phyloP scores from a whole-genome alignment of 192 early-diverging fungal species.

The Coemansia sp. region DNA sequence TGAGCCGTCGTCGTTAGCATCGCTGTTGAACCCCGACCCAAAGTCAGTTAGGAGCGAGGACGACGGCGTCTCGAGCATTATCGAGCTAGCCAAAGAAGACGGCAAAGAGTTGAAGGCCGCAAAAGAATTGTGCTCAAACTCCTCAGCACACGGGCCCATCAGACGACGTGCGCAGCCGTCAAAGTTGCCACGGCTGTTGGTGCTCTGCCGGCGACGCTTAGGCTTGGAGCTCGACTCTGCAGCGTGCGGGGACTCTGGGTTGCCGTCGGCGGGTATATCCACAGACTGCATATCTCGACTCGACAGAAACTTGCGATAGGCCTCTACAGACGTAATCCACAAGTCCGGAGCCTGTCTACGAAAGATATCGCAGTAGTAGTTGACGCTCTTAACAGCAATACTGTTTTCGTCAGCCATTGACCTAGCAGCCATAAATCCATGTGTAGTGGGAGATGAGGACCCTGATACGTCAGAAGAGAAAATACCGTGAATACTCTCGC shows the following conservation, averaged over 20 bases:
- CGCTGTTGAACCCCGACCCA: conserved; percentile 25
- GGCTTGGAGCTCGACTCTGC: conserved; percentile 3
- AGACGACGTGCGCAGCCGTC: background rate
- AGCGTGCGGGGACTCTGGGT: background rate
- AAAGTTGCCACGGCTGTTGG: background rate
- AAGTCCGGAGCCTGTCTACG: conserved; percentile 26
- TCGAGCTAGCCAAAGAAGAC: conserved; percentile 12
- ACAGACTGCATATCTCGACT: conserved; percentile 21
- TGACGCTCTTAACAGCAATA: conserved; percentile 40
- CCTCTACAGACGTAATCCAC: conserved; percentile 34
- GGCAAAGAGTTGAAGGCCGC: conserved; percentile 13
- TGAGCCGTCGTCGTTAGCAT: conserved; percentile 27
- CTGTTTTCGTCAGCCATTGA: conserved; percentile 1
- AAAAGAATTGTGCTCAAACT: background rate
- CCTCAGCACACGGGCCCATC: background rate
- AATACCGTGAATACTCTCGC: conserved; percentile 46
- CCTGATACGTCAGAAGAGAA: conserved; percentile 23
- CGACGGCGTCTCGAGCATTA: conserved; percentile 23
- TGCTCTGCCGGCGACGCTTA: background rate
- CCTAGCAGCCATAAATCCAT: background rate
- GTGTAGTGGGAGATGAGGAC: background rate
- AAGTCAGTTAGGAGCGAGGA: conserved; percentile 30
- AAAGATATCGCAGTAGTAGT: conserved; percentile 51
- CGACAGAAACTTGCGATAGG: conserved; percentile 33
- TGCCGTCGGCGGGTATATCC: background rate